Percentiles rank a stretch among this genome's conserved stretches.
Evolutionary conservation across 495 filamentous ascomycete genomes (phyloP).

Genomic region (Achaetomiella virescens): DNA sequence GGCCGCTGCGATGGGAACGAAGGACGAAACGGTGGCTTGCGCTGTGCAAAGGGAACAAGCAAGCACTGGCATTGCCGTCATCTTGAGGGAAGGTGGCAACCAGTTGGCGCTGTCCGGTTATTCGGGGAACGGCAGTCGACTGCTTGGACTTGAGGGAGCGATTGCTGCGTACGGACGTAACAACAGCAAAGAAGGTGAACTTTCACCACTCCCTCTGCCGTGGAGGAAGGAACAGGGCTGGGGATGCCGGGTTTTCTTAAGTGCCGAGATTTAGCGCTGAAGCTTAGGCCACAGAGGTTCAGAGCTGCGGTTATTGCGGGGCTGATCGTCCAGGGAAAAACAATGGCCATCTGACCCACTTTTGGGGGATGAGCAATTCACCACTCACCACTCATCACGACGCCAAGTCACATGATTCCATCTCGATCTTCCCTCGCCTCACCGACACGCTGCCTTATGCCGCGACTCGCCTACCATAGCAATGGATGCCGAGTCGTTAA

Average conservation of each 20-base stretch:
- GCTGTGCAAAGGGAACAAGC: too few species aligned
- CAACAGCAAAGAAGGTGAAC: background rate
- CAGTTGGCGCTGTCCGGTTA: background rate
- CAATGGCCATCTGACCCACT: background rate
- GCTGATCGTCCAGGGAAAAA: background rate
- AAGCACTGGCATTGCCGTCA: too few species aligned
- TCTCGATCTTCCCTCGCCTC: background rate
- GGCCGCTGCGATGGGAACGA: too few species aligned
- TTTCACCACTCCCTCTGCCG: background rate
- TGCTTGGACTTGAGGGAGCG: background rate
- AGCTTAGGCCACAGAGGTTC: conserved; percentile 4
- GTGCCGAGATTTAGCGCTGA: conserved; percentile 3
- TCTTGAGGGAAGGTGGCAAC: too few species aligned
- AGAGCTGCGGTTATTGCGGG: background rate
- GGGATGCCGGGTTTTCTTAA: background rate
- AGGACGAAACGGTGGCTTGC: too few species aligned
- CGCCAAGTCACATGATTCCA: background rate
- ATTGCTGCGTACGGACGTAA: conserved; percentile 17
- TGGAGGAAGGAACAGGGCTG: background rate
- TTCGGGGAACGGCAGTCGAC: conserved; percentile 9
- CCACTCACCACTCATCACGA: background rate
- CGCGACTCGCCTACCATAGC: background rate
- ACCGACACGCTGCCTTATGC: background rate
- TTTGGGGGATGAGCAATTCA: background rate
- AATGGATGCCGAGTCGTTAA: conserved; percentile 26